Evolutionary conservation across 1,284 basidiomycete genomes (phyloP), one percentile per base, ranked within the genome.

Genomic region (Ganoderma lucidum): DNA sequence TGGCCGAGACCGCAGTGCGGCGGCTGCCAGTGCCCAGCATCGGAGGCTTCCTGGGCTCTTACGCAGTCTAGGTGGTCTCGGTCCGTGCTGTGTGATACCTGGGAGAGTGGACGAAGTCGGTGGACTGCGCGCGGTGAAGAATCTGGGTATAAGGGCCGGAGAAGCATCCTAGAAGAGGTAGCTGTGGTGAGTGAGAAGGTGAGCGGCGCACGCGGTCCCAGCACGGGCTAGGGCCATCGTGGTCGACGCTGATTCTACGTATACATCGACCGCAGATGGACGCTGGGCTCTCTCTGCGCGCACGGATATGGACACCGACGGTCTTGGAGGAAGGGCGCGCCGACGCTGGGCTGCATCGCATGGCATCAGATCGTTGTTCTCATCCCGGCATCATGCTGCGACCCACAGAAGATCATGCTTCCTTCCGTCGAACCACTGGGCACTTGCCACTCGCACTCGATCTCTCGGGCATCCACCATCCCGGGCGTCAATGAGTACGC

Each of bases 181-280:
- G 58, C 58, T 35, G 35, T n/a, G 32, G 45, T 48, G 6, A 48
- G n/a, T 41, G 28, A 10, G 37, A 35, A 39, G 10, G 14, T 32
- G 53, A n/a, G 56, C 35, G 35, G 35, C 15, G 56, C 56, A 59
- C 32, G 39, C 66, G 66, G 66, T 67, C 66, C 23, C 66, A 67
- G 44, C 32, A 56, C 66, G 66, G 48, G 62, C 55, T 37, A 67
- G 65, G 65, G 65, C 59, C 60, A 55, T 65, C 48, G n/a, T 10
- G 48, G 53, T 32, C 53, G 53, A 56, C n/a, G 17, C 45, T 48
- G 45, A 51, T 28, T 14, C 2, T 5, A 17, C 45, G 23, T 51
- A 3, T 5, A 17, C 45, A 48, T 51, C 48, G 23, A 28, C 30
- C 30, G 19, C 14, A 56, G 59, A 61, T 61, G 59, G 59, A 42